phyloP scores from a whole-genome alignment of 2,329 filamentous ascomycete genomes.

The Cladophialophora immunda region DNA sequence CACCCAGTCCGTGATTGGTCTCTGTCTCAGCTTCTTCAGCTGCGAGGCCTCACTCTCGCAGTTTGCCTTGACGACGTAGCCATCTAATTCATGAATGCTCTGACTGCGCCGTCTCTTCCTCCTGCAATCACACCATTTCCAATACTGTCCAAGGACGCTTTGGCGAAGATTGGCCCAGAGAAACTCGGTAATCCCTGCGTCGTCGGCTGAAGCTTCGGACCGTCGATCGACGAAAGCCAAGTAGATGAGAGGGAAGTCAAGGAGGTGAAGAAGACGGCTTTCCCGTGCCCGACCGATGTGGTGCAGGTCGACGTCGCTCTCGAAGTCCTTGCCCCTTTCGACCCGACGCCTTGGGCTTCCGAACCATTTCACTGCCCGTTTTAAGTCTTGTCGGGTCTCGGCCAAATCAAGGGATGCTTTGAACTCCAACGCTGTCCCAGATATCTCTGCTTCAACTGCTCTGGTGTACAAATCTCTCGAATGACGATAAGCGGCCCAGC shows the following conservation, averaged over 20 bases:
- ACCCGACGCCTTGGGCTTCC: constrained; percentile 21
- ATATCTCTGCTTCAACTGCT: constrained; percentile 17
- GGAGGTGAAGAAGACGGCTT: constrained; percentile 27
- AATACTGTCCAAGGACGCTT: constrained; percentile 24
- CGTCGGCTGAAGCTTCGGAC: background rate
- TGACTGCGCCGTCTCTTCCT: constrained; percentile 22
- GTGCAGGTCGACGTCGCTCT: constrained; percentile 27
- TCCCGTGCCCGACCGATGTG: constrained; percentile 14
- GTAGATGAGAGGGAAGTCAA: constrained; percentile 20
- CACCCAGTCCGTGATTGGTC: constrained; percentile 20
- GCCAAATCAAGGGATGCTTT: constrained; percentile 11
- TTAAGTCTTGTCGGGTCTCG: background rate
- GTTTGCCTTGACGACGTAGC: background rate
- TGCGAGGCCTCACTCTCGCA: background rate
- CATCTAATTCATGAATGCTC: constrained; percentile 10
- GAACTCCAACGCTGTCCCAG: constrained; percentile 12
- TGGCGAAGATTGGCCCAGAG: constrained; percentile 20
- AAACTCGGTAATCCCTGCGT: constrained; percentile 1
- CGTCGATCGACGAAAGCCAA: constrained; percentile 15
- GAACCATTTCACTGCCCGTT: constrained; percentile 19
- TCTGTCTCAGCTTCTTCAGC: constrained; percentile 14
- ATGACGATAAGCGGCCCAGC: background rate
- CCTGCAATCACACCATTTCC: constrained; percentile 22
- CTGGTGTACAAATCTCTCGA: constrained; percentile 10
- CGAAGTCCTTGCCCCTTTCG: constrained; percentile 15